These are phyloP conservation scores for Eimeria praecox DNA, from an alignment of 169 alveolate species.

Conservation along the genomic window DNA sequence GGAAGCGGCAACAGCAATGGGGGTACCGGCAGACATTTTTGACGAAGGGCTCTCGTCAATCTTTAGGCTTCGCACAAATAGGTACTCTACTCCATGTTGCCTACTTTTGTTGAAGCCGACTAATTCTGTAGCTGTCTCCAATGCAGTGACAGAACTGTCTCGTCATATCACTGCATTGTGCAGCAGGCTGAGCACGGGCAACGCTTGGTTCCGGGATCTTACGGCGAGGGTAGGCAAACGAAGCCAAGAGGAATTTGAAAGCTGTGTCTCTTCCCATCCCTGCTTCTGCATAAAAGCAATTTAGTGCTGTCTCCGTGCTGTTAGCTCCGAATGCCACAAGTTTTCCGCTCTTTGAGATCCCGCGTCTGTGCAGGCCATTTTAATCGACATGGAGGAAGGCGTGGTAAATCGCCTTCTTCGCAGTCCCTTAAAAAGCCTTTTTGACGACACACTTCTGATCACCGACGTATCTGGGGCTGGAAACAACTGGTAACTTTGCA, in stretches of 20 bases:
- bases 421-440: slow-evolving; percentile 94
- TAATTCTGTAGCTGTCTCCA: not conserved
- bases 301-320: too few relatives aligned
- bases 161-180: not conserved
- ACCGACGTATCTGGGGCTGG: slow-evolving; percentile 98
- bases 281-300: not conserved
- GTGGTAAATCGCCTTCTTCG: slow-evolving; percentile 95
- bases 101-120: not conserved
- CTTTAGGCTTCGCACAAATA: slow-evolving; percentile 9
- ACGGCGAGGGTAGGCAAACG: slow-evolving; percentile 42
- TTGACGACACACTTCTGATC: slow-evolving; percentile 94
- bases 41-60: slow-evolving; percentile 59
- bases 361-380: slow-evolving; percentile 89
- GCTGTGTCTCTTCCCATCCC: not conserved
- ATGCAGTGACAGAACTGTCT: not conserved
- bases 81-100: slow-evolving; percentile 7
- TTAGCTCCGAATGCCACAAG: not conserved
- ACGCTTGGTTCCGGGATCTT: not conserved
- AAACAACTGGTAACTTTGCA: slow-evolving; percentile 96
- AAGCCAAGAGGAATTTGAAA: not conserved
- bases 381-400: slow-evolving; percentile 99
- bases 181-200: slow-evolving; percentile 21
- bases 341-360: not conserved
- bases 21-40: not conserved
- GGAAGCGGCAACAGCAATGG: not conserved